Percentiles rank a stretch among this genome's conserved stretches.
These are phyloP conservation scores for Suillus sp. DNA, from an alignment of 768 basidiomycete species.

Conservation along the genomic window DNA sequence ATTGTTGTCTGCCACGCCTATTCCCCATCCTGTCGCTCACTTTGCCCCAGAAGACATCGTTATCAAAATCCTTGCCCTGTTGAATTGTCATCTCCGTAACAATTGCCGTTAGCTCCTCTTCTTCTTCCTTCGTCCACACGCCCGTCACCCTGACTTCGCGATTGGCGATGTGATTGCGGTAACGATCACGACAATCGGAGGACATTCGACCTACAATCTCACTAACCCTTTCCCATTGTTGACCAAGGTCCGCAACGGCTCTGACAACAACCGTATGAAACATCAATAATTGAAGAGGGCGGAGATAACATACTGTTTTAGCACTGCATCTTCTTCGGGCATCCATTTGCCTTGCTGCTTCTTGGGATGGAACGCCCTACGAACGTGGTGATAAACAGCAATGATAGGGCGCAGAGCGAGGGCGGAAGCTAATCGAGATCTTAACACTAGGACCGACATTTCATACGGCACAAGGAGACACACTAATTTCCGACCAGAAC, in stretches of 20 bases:
- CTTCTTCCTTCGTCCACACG: conserved; percentile 80
- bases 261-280: conserved; percentile 38
- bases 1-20: conserved; percentile 77
- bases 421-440: conserved; percentile 53
- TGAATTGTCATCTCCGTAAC: conserved; percentile 74
- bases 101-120: conserved; percentile 70
- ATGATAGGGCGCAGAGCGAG: conserved; percentile 78
- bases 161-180: conserved; percentile 78
- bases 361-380: conserved; percentile 68
- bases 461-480: conserved; percentile 25
- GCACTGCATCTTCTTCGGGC: conserved; percentile 59
- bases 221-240: conserved; percentile 82
- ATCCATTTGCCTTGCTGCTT: conserved; percentile 73
- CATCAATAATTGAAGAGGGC: conserved; percentile 7
- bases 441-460: conserved; percentile 6
- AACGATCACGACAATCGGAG: conserved; percentile 82
- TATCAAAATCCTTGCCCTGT: conserved; percentile 72
- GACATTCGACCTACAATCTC: conserved; percentile 71
- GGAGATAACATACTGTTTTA: conserved; percentile 54
- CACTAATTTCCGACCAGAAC: conserved; percentile 85
- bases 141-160: conserved; percentile 65
- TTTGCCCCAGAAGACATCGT: conserved; percentile 81
- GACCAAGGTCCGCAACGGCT: conserved; percentile 68
- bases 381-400: conserved; percentile 82
- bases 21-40: conserved; percentile 80